A percentile compares a stretch with the other conserved stretches of the same genome.
Conservation (phyloP, 352 stramenopile genomes). For the Globisporangium sylvaticum region DNA sequence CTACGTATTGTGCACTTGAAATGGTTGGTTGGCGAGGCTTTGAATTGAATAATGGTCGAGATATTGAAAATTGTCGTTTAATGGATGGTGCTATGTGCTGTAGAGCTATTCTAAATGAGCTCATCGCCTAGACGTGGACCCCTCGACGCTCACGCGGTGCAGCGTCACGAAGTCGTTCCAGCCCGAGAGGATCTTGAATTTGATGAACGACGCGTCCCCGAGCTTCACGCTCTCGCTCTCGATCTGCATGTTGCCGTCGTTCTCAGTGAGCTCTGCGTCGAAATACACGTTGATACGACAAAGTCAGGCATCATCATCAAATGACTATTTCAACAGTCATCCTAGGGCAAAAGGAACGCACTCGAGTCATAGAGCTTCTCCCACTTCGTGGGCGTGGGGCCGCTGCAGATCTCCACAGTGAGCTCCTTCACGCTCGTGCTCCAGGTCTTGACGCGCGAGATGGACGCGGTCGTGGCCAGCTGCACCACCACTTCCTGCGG, state of each 20-base stretch:
- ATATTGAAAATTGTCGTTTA: not conserved
- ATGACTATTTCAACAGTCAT: not conserved
- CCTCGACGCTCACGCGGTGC: slow-evolving; percentile 79
- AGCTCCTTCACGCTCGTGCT: slow-evolving; percentile 74
- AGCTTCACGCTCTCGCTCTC: slow-evolving; percentile 71
- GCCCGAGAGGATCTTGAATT: slow-evolving; percentile 81
- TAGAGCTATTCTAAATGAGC: not conserved
- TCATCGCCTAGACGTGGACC: slow-evolving; percentile 41
- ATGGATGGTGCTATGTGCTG: not conserved
- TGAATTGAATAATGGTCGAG: not conserved
- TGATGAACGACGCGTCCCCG: slow-evolving; percentile 76
- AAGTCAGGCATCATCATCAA: not conserved
- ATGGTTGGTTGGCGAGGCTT: not conserved
- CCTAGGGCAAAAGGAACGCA: slow-evolving; percentile 22
- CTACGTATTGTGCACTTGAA: not conserved
- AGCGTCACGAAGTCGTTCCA: slow-evolving; percentile 78
- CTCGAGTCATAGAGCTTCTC: slow-evolving; percentile 73
- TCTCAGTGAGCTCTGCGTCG: slow-evolving; percentile 64
- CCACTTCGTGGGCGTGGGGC: slow-evolving; percentile 72
- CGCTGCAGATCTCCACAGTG: slow-evolving; percentile 60
- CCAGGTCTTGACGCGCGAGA: slow-evolving; percentile 81
- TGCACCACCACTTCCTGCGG: slow-evolving; percentile 82
- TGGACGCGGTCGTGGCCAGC: slow-evolving; percentile 66
- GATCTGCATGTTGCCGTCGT: slow-evolving; percentile 78
- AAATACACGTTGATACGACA: not conserved